Evolutionary conservation across 768 basidiomycete species (phyloP), one percentile per base, ranked within the genome.

Genomic region (Lactarius sanguifluus): DNA sequence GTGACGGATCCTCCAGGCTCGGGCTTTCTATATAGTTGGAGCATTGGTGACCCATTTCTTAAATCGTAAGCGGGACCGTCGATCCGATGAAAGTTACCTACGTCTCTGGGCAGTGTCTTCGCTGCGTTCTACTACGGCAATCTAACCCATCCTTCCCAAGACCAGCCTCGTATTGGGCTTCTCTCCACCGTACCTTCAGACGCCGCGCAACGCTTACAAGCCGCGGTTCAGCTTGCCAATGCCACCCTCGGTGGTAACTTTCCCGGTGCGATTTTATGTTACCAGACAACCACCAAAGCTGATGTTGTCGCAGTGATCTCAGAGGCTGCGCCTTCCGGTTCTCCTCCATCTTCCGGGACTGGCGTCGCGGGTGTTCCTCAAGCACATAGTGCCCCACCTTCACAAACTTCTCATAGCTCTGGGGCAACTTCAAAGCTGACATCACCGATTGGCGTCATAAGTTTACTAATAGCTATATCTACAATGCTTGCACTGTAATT

Each of bases 51-150:
- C 69, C 90, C 91, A 1, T 92, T 92, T 70, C 71, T 92, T 65
- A 91, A 91, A 73, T 82, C 88, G 89, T 91, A 67, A 55, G 84
- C 47, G 54, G 41, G 45, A 38, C 28, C 52, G 30, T 61, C 43
- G 57, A 10, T 57, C 25, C 13, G 59, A 57, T 28, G 40, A n/a
- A 16, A 28, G 47, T 59, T 20, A 18, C 52, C 62, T 23, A 69
- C 59, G 28, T 28, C 41, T 41, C 63, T 62, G 16, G 38, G 30
- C 69, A 90, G 91, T 16, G 87, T 86, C 8, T 71, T 91, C 20
- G 81, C 85, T 13, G 77, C 89, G 25, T 92, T 85, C 73, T 83
- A 91, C 74, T 91, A 85, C 72, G 91, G 91, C 8, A 89, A 91
- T 70, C 73, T 91, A 47, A 83, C 82, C 0, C 81, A 86, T 65